Evolutionary conservation across 805 yeast genomes (phyloP).

Genomic region (Candida nanaspora): DNA sequence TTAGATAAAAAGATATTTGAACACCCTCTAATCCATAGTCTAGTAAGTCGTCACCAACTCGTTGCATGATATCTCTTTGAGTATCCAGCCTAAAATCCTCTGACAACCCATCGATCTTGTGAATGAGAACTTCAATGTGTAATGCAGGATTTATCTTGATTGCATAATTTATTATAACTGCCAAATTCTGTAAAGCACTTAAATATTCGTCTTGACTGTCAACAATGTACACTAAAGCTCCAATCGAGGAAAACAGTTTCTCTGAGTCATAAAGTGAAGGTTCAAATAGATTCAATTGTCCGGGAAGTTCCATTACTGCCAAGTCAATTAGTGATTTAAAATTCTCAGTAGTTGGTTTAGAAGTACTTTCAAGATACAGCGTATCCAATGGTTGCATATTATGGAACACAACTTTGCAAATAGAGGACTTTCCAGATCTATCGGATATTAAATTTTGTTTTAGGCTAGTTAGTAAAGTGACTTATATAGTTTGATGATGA

Average conservation of each 20-base stretch:
- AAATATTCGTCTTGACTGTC: conserved; percentile 94
- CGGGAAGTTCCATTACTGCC: conserved; percentile 91
- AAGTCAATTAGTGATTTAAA: conserved; percentile 79
- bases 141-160: conserved; percentile 76
- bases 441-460: background rate
- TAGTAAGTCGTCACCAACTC: conserved; percentile 86
- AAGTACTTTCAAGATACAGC: conserved; percentile 79
- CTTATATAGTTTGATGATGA: no score
- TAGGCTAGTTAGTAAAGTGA: background rate
- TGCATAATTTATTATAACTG: conserved; percentile 83
- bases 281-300: conserved; percentile 84
- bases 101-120: conserved; percentile 89
- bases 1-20: conserved; percentile 82
- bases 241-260: conserved; percentile 69
- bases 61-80: conserved; percentile 92
- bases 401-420: conserved; percentile 92
- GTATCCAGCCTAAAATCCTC: conserved; percentile 94
- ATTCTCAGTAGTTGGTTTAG: conserved; percentile 80
- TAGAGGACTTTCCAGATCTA: conserved; percentile 89
- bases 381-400: conserved; percentile 96
- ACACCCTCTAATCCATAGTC: conserved; percentile 90
- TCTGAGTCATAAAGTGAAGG: conserved; percentile 71
- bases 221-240: conserved; percentile 88
- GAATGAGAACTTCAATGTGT: conserved; percentile 88
- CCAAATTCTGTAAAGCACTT: conserved; percentile 82